A percentile compares a stretch with the other conserved stretches of the same genome.
These are phyloP conservation scores for Mycena leptocephala DNA, from an alignment of 768 basidiomycete species.

Conservation along the genomic window DNA sequence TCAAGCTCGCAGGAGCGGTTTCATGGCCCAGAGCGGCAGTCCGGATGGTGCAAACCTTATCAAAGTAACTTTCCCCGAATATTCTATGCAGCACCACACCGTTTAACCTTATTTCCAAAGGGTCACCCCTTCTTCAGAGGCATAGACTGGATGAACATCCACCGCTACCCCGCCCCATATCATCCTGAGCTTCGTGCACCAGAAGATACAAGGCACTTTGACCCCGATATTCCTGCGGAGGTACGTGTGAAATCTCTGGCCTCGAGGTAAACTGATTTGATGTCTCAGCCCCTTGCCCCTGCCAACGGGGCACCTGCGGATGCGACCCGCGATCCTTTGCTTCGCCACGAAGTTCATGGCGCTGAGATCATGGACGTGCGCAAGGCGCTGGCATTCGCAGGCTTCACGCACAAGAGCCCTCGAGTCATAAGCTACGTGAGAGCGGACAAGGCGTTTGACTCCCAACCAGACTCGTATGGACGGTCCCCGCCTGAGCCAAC, in stretches of 20 bases:
- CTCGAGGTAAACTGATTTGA: slow-evolving; percentile 46
- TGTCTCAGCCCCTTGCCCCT: slow-evolving; percentile 88
- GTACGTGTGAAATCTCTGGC: slow-evolving; percentile 62
- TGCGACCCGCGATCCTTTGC: slow-evolving; percentile 90
- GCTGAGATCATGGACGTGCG: slow-evolving; percentile 90
- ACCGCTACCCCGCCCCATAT: slow-evolving; percentile 89
- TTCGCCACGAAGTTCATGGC: slow-evolving; percentile 90
- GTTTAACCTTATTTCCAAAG: slow-evolving; percentile 55
- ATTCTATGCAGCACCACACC: not conserved
- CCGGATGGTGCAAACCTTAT: slow-evolving; percentile 92
- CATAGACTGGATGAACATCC: slow-evolving; percentile 92
- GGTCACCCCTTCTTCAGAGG: slow-evolving; percentile 93
- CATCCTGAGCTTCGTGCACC: slow-evolving; percentile 86
- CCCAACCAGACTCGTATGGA: slow-evolving; percentile 65
- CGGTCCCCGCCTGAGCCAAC: slow-evolving; percentile 45
- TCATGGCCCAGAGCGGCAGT: slow-evolving; percentile 66
- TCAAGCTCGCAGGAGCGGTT: slow-evolving; percentile 83
- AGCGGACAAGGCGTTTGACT: slow-evolving; percentile 82
- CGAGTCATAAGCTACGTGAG: slow-evolving; percentile 83
- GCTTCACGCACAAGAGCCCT: slow-evolving; percentile 93
- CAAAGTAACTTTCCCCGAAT: slow-evolving; percentile 69
- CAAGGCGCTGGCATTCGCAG: slow-evolving; percentile 93
- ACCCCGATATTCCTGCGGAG: slow-evolving; percentile 94
- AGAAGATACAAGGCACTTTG: slow-evolving; percentile 95
- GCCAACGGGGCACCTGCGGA: slow-evolving; percentile 90